Base-by-base conservation (phyloP, 495 filamentous ascomycete genomes). In the Xylaria curta region DNA sequence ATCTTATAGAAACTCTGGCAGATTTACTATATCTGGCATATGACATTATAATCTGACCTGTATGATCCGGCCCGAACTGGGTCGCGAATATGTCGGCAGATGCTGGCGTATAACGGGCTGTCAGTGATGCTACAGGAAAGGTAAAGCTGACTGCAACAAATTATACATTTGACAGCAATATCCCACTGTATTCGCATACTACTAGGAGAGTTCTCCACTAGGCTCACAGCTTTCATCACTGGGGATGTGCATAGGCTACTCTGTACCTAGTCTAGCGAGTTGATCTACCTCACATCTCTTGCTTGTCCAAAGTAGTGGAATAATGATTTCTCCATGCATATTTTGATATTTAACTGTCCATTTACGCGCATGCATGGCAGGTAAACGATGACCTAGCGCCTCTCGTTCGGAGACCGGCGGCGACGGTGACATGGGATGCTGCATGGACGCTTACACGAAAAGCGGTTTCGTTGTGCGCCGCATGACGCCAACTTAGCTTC, bases 351-450 rank as follows among this genome's bases (percentile, higher is more conserved):
- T 49, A 33, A 28, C 9, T 66, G 28, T 24, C 10, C 38, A 46
- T 26, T 10, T 47, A 47, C 42, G 4, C 12, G 19, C 5, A 49
- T 33, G 42, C 36, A 19, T 12, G 13, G 21, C 26, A 59, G 59
- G 15, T 31, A 31, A 44, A 47, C 3, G 42, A 21, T 3, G 12
- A 49, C 42, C 62, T 2, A 49, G 42, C 62, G 12, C 62, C 62
- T 65, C 19, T 64, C 19, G 42, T n/a, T 67, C 65, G 65, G 65
- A 56, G 36, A 67, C 47, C 65, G 65, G 28, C 65, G 65, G 36
- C 47, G 49, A 49, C 42, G 49, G 42, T 5, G 65, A 42, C 44
- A 21, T 51, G 63, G 63, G 28, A 66, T 28, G 10, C 44, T 33
- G 63, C 44, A 66, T 36, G 8, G 26, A 53, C 62, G 62, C 62